Base-by-base conservation (phyloP, 1,284 basidiomycete species). In the Heterobasidion annosum region DNA sequence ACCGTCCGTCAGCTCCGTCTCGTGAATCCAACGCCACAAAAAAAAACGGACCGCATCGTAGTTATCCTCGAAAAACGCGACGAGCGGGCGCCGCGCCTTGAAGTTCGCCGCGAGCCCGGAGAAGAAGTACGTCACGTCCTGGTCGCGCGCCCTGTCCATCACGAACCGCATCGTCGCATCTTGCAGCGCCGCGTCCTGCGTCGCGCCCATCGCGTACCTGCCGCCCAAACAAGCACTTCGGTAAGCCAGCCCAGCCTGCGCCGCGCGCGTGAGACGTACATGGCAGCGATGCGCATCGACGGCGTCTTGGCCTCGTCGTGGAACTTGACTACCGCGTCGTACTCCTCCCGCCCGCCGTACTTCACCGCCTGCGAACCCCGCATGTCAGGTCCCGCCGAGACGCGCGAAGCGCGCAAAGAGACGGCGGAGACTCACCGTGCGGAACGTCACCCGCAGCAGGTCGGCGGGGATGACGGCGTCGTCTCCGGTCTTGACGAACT, bases 401-500 rank as follows among this genome's bases (percentile, higher is more conserved):
- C 42, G 62, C 9, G 5, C 9, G 7, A 34, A 9, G 19, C 6
- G 45, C n/a, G 45, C 0, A 9, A 12, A 25, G 18, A 16, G 3
- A 46, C 10, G 6, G 40, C 66, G 15, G 61, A 52, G 18, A 65
- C 75, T 45, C 58, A 85, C 84, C 25, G 69, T 74, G 4, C 62
- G 62, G 65, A 77, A 87, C 19, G 76, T 78, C 50, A 74, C 66
- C 18, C 73, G 65, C 62, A 85, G 78, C 50, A 94, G 69, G 69
- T 94, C 91, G 19, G 82, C 76, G 7, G 93, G 91, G 60, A 98
- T 93, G 54, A 71, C 76, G 4, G 85, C 86, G 61, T 90, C 85
- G 63, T 97, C 91, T 13, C 81, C 81, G 25, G 82, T 88, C 60
- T 82, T 76, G 59, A 89, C 68, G 67, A 85, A 91, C 40, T 81